Conservation (phyloP, 139 green algal species). For the Chlamydomonas applanata region DNA sequence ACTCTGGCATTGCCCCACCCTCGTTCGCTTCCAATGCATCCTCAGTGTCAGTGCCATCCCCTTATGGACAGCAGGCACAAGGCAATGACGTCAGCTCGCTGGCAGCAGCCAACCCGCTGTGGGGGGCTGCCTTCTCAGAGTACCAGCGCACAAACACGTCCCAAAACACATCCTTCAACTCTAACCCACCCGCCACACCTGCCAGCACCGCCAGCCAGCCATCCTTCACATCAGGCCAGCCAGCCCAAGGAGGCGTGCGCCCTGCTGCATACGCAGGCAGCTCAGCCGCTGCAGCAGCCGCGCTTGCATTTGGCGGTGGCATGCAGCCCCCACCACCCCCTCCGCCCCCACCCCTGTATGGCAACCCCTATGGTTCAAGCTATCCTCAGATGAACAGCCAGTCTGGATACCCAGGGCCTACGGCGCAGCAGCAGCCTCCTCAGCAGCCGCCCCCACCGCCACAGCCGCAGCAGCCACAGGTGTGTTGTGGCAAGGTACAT, state of each 20-base stretch:
- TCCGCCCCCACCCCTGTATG: too few species aligned
- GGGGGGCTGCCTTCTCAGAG: constrained; percentile 2
- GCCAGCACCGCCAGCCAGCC: not conserved
- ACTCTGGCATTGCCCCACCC: not conserved
- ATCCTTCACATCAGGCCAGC: not conserved
- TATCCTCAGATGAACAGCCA: too few species aligned
- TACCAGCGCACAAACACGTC: not conserved
- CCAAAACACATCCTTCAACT: constrained; percentile 3
- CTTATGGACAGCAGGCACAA: not conserved
- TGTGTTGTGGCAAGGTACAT: too few species aligned
- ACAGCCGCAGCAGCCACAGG: too few species aligned
- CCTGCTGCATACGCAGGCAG: not conserved
- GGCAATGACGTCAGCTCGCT: not conserved
- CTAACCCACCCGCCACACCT: constrained; percentile 2
- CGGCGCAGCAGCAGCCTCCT: too few species aligned
- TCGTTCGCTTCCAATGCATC: not conserved
- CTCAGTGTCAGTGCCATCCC: not conserved
- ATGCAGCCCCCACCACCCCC: too few species aligned
- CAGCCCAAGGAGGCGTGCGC: not conserved
- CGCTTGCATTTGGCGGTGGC: not conserved
- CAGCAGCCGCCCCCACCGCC: too few species aligned
- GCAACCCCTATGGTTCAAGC: too few species aligned
- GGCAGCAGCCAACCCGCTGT: constrained; percentile 1
- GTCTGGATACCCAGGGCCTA: too few species aligned
- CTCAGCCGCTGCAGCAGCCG: not conserved